Conservation (phyloP, 192 early-diverging fungal species). For the Geranomyces variabilis region DNA sequence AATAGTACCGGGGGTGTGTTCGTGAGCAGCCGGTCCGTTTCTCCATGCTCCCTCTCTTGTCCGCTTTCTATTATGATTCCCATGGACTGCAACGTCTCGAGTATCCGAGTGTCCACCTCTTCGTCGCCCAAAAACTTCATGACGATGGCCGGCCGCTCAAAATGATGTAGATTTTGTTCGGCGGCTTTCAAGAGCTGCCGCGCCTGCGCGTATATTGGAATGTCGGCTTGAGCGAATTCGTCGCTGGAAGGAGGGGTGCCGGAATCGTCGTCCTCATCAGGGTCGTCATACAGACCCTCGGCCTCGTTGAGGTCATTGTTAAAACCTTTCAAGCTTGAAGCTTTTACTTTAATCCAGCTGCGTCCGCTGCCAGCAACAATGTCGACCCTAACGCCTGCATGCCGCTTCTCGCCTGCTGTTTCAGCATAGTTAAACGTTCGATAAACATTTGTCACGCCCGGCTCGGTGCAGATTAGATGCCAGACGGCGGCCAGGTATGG, state of each 20-base stretch:
- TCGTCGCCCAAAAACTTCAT: conserved; percentile 43
- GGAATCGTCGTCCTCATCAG: conserved; percentile 22
- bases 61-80: conserved; percentile 31
- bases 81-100: conserved; percentile 30
- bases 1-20: no score
- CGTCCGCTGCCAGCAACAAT: conserved; percentile 35
- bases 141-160: conserved; percentile 40
- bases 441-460: conserved; percentile 32
- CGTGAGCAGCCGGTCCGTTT: no score
- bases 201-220: conserved; percentile 44
- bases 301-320: conserved; percentile 34
- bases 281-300: conserved; percentile 11
- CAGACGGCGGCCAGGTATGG: conserved; percentile 41
- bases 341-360: conserved; percentile 54
- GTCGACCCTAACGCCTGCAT: conserved; percentile 40
- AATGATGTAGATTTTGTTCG: conserved; percentile 43
- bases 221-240: neutral
- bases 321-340: conserved; percentile 34
- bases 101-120: conserved; percentile 24
- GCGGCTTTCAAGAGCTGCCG: conserved; percentile 38
- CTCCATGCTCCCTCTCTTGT: neutral
- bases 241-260: neutral
- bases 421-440: neutral
- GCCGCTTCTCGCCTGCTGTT: neutral
- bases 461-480: conserved; percentile 16